These are phyloP conservation scores for Penicillium sp. DNA, from an alignment of 2,329 filamentous ascomycete species.

Conservation along the genomic window DNA sequence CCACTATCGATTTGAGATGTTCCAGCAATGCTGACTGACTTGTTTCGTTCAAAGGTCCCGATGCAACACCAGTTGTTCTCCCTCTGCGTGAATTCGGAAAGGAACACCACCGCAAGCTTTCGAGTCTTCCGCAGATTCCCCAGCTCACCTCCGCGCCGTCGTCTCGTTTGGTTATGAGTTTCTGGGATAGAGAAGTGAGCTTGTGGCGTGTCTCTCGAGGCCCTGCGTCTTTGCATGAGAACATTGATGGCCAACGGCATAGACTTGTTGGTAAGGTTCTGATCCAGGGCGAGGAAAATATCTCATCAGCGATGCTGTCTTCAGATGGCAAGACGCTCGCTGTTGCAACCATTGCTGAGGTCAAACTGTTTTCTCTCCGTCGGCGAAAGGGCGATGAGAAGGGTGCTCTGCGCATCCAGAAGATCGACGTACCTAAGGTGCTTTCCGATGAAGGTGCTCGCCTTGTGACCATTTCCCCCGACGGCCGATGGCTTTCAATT, in stretches of 20 bases:
- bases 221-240: conserved; percentile 47
- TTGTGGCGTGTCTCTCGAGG: conserved; percentile 66
- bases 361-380: conserved; percentile 73
- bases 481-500: conserved; percentile 45
- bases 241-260: conserved; percentile 36
- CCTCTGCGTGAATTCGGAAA: conserved; percentile 73
- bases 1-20: neutral
- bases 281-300: conserved; percentile 71
- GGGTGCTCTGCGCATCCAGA: conserved; percentile 66
- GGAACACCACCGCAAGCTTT: conserved; percentile 77
- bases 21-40: conserved; percentile 38
- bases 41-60: conserved; percentile 60
- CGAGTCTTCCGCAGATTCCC: conserved; percentile 77
- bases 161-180: conserved; percentile 76
- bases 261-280: conserved; percentile 65
- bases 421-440: conserved; percentile 61
- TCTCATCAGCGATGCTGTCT: conserved; percentile 71
- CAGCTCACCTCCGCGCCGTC: conserved; percentile 69
- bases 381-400: conserved; percentile 51
- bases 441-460: conserved; percentile 64
- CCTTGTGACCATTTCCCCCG: conserved; percentile 53
- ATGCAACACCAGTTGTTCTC: conserved; percentile 76
- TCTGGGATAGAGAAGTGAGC: conserved; percentile 86
- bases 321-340: conserved; percentile 68
- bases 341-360: conserved; percentile 69